These are phyloP conservation scores for Diaporthe ampelina DNA, from an alignment of 2,329 filamentous ascomycete genomes.

Conservation along the genomic window DNA sequence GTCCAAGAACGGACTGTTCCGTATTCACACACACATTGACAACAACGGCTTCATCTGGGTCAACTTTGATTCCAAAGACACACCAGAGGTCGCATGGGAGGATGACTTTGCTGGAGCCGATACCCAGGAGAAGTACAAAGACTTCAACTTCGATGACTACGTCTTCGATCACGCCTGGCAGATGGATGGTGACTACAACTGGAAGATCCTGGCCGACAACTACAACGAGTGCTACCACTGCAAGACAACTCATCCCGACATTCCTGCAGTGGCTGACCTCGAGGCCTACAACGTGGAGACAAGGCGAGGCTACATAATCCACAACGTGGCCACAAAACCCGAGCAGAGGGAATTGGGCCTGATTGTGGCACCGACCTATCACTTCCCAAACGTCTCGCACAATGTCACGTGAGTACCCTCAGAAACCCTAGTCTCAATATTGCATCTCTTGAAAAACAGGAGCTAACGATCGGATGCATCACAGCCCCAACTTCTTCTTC, in stretches of 20 bases:
- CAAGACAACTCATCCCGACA: constrained; percentile 70
- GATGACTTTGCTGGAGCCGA: constrained; percentile 66
- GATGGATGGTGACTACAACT: constrained; percentile 70
- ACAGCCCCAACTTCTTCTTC: constrained; percentile 73
- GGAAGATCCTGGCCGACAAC: constrained; percentile 73
- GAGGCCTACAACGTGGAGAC: constrained; percentile 67
- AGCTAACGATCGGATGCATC: background rate
- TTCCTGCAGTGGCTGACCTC: constrained; percentile 69
- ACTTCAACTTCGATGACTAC: constrained; percentile 67
- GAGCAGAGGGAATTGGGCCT: constrained; percentile 64
- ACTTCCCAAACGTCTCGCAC: constrained; percentile 65
- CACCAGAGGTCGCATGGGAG: constrained; percentile 63
- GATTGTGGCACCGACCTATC: constrained; percentile 61
- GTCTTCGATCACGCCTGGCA: constrained; percentile 70
- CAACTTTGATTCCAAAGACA: constrained; percentile 64
- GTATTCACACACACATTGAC: constrained; percentile 68
- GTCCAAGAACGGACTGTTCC: constrained; percentile 67
- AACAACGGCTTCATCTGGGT: constrained; percentile 70
- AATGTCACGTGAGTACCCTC: constrained; percentile 61
- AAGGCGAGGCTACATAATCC: constrained; percentile 63
- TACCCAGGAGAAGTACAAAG: constrained; percentile 57
- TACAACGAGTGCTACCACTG: constrained; percentile 79
- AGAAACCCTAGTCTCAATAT: constrained; percentile 31
- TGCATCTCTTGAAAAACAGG: no score
- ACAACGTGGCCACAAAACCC: constrained; percentile 60